phyloP scores from a whole-genome alignment of 805 yeast species.

The Cyberlindnera maritima region DNA sequence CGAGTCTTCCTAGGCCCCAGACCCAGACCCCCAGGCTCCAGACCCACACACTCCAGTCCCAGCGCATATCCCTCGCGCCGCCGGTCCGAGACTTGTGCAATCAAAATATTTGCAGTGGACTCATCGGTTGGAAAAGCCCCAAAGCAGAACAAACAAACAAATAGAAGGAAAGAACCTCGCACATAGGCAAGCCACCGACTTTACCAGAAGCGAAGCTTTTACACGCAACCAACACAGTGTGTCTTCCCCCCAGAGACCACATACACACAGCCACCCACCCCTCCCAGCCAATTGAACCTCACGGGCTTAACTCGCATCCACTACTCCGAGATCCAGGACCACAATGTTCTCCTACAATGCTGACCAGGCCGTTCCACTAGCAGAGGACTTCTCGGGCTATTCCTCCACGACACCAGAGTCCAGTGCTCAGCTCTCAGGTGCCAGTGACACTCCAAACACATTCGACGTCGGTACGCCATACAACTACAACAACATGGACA shows the following conservation, averaged over 20 bases:
- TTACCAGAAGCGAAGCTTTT: too few species aligned
- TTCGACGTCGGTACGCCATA: constrained; percentile 6
- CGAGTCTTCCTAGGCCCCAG: too few species aligned
- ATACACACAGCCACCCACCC: neutral
- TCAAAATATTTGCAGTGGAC: neutral
- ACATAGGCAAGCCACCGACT: too few species aligned
- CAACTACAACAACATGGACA: neutral
- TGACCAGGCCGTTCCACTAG: constrained; percentile 5
- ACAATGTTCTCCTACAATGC: constrained; percentile 7
- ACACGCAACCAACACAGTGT: too few species aligned
- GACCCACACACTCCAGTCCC: too few species aligned
- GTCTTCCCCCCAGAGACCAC: too few species aligned
- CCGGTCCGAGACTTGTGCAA: neutral
- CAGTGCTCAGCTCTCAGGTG: constrained; percentile 2
- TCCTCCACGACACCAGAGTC: constrained; percentile 8
- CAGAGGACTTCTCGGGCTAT: constrained; percentile 12
- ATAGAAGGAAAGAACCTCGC: too few species aligned
- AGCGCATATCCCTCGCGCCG: neutral
- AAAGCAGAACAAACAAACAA: too few species aligned
- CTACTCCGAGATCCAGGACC: neutral
- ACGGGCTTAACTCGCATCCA: neutral
- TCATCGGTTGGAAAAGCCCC: neutral
- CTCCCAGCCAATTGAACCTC: neutral
- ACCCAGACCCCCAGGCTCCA: too few species aligned
- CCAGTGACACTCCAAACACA: constrained; percentile 3